Conservation (phyloP, 257 asterid species). For the Solanum clarkiae region DNA sequence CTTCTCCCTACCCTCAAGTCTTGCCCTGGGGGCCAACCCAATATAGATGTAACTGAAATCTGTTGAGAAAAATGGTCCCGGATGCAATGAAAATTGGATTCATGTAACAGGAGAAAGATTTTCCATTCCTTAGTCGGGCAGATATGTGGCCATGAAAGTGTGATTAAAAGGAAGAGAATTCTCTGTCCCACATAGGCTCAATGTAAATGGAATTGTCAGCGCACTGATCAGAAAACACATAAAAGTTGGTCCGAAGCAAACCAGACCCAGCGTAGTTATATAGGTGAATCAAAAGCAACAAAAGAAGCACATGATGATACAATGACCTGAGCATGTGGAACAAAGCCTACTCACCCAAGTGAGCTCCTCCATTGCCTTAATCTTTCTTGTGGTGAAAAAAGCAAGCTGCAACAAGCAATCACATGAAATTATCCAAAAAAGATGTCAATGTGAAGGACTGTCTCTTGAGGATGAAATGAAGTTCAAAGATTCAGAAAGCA, state of each 20-base stretch:
- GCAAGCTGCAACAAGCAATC: constrained; percentile 55
- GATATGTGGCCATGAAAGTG: not conserved
- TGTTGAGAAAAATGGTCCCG: not conserved
- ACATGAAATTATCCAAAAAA: not conserved
- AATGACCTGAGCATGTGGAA: not conserved
- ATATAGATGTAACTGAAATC: not conserved
- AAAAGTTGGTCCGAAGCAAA: not conserved
- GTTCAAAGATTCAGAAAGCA: not conserved
- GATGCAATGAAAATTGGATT: not conserved
- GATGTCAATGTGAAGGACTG: not conserved
- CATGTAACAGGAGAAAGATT: not conserved
- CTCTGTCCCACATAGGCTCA: not conserved
- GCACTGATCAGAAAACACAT: not conserved
- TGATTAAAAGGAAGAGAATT: not conserved
- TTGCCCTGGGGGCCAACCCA: not conserved
- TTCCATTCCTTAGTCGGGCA: not conserved
- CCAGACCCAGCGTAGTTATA: not conserved
- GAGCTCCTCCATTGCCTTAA: constrained; percentile 88
- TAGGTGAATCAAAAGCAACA: not conserved
- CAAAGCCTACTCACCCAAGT: constrained; percentile 63
- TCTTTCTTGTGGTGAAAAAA: constrained; percentile 70
- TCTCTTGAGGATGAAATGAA: not conserved
- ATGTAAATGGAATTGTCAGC: not conserved
- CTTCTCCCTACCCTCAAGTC: not conserved
- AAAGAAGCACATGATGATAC: not conserved